Conservation (phyloP, 169 alveolate species). For the Miamiensis avidus region DNA sequence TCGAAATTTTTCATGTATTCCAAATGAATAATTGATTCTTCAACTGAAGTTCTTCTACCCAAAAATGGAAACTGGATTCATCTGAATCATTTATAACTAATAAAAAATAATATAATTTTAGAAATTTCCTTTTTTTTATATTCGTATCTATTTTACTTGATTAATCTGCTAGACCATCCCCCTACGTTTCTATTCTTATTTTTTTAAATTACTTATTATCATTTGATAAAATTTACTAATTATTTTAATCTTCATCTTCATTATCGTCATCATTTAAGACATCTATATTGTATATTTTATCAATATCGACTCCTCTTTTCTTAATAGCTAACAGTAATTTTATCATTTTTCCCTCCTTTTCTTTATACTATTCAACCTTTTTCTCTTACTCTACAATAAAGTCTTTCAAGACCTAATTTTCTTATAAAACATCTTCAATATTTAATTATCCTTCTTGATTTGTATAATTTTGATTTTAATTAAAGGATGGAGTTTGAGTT, state of each 20-base stretch:
- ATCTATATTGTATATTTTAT: slow-evolving; percentile 38
- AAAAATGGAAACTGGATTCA: slow-evolving; percentile 20
- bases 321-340: slow-evolving; percentile 36
- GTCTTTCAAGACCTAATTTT: slow-evolving; percentile 16
- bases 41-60: background rate
- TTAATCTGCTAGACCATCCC: slow-evolving; percentile 4
- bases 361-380: slow-evolving; percentile 6
- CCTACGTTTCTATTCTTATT: background rate
- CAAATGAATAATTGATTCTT: background rate
- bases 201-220: background rate
- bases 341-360: slow-evolving; percentile 36
- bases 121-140: too few relatives aligned
- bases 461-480: too few relatives aligned
- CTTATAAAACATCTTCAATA: background rate
- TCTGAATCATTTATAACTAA: slow-evolving; percentile 22
- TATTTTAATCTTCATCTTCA: slow-evolving; percentile 5
- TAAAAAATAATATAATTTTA: background rate
- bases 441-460: too few relatives aligned
- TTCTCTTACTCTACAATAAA: slow-evolving; percentile 18
- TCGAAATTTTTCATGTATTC: background rate
- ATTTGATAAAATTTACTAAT: background rate
- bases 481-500: too few relatives aligned
- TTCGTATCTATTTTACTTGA: slow-evolving; percentile 9
- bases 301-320: slow-evolving; percentile 43
- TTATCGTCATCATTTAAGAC: slow-evolving; percentile 33